Base-by-base conservation (phyloP, 345 rosid species). In the Citrus reticulata region DNA sequence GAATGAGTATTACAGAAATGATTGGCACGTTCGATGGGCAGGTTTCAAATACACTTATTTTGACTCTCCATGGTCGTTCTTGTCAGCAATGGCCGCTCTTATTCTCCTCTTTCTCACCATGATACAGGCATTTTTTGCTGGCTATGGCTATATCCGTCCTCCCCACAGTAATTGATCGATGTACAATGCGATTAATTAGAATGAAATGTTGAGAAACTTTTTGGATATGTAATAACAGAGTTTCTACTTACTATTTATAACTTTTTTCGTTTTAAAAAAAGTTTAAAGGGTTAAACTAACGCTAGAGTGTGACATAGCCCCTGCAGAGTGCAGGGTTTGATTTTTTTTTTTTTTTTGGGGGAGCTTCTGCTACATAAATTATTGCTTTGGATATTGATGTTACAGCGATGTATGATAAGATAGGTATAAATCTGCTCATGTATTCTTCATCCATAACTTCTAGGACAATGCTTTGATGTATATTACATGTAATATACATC, bases 11-110 rank as follows among this genome's bases (percentile, higher is more conserved):
- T 80, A 83, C 73, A 80, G 55, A 78, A 90, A 86, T 71, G 59
- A 24, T 72, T 88, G 88, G 85, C 87, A 84, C 63, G 88, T 88
- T 22, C 71, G 80, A 1, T 89, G 97, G 87, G 91, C 92, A 46
- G 83, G 82, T 39, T 89, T 89, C 80, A 83, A 78, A 82, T 83
- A 83, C 58, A 84, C 82, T 2, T 91, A 92, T 74, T 91, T 89
- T 17, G 82, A 78, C 59, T 84, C 85, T 32, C 91, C 89, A 13
- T 92, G 94, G 97, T 87, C 94, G 10, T 89, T 87, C 81, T 80
- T 83, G 20, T 89, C 94, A 6, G 91, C 88, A 0, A 58, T 83
- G 35, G 91, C 94, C 9, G 94, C 94, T 0, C 29, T 81, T 29
- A 16, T 87, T 8, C 82, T 89, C 35, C 85, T 91, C 55, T 16